Base-by-base conservation (phyloP, 1,284 basidiomycete species). In the Inonotus obliquus region DNA sequence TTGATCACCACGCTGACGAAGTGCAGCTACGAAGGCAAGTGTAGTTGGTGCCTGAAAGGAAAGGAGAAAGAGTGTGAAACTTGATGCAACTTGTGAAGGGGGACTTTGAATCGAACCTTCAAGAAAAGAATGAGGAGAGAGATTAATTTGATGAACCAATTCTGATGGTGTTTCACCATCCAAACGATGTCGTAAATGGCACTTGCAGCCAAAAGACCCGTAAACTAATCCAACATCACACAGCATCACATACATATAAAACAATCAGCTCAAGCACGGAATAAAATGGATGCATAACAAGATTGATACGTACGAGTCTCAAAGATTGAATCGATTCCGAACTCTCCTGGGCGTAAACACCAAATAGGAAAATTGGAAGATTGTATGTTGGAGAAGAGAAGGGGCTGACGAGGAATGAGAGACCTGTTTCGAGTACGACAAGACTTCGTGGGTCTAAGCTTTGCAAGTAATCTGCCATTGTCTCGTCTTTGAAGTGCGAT, bases 311-410 rank as follows among this genome's bases (percentile, higher is more conserved):
- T 68, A 89, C 90, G 59, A 78, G 76, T 70, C 85, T 84, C 66
- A 90, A 69, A 2, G 87, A 85, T 65, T 85, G 82, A 9, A 77
- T 68, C 1, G 83, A 82, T 59, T 91, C 89, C 10, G 77, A 73
- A 62, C 78, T 82, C 69, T 92, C 90, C 66, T 88, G 84, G 0
- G 80, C 83, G 71, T 89, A 85, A 1, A 78, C 73, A 0, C 90
- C 91, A 66, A 91, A 92, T 21, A 92, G 78, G 65, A 91, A 87
- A 56, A 92, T 77, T 14, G 90, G 84, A 5, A 85, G 73, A 65
- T 92, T 92, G 71, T 92, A 92, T 2, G 76, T 70, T 1, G 90
- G 88, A 1, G 83, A 74, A 1, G 75, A 68, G 70, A 85, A 89
- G 2, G 84, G 78, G 65, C 82, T 82, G 48, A 81, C 75, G 58